Evolutionary conservation across 2,329 filamentous ascomycete species (phyloP).

Genomic region (Aspergillus latus): DNA sequence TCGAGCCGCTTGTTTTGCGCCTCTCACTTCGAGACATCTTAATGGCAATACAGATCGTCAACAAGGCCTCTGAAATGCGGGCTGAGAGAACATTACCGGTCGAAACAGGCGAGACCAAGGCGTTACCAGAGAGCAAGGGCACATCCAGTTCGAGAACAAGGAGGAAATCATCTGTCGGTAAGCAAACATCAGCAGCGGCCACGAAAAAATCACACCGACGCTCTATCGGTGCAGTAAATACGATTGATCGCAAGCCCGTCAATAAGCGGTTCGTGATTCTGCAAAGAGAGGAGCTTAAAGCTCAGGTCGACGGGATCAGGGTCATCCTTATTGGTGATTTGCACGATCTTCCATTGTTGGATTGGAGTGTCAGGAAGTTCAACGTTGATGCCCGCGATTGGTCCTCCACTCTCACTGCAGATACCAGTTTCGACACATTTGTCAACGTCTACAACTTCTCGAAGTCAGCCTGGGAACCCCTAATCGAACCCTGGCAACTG

Average conservation of each 20-base stretch:
- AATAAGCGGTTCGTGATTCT: slow-evolving; percentile 53
- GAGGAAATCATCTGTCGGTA: slow-evolving; percentile 52
- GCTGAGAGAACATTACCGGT: slow-evolving; percentile 49
- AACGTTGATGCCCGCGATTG: slow-evolving; percentile 83
- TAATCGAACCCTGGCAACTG: slow-evolving; percentile 96
- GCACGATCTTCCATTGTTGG: slow-evolving; percentile 91
- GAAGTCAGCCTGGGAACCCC: slow-evolving; percentile 95
- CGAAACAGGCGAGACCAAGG: slow-evolving; percentile 55
- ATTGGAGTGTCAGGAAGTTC: slow-evolving; percentile 90
- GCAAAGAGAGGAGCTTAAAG: slow-evolving; percentile 77
- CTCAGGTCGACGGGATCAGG: slow-evolving; percentile 81
- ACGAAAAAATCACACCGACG: slow-evolving; percentile 46
- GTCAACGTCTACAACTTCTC: slow-evolving; percentile 99
- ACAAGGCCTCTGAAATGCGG: slow-evolving; percentile 85
- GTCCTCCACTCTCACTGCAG: slow-evolving; percentile 82
- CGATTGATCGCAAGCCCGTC: slow-evolving; percentile 38
- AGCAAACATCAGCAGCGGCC: slow-evolving; percentile 45
- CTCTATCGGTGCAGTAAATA: slow-evolving; percentile 44
- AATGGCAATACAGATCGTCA: slow-evolving; percentile 86
- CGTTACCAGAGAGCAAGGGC: slow-evolving; percentile 46
- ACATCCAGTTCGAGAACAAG: slow-evolving; percentile 40
- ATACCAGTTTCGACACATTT: slow-evolving; percentile 89
- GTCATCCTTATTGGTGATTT: slow-evolving; percentile 93
- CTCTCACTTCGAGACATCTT: slow-evolving; percentile 93
- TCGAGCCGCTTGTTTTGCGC: slow-evolving; percentile 87